phyloP scores from a whole-genome alignment of 148 eudicot species.

The Vaccinium corymbosum region DNA sequence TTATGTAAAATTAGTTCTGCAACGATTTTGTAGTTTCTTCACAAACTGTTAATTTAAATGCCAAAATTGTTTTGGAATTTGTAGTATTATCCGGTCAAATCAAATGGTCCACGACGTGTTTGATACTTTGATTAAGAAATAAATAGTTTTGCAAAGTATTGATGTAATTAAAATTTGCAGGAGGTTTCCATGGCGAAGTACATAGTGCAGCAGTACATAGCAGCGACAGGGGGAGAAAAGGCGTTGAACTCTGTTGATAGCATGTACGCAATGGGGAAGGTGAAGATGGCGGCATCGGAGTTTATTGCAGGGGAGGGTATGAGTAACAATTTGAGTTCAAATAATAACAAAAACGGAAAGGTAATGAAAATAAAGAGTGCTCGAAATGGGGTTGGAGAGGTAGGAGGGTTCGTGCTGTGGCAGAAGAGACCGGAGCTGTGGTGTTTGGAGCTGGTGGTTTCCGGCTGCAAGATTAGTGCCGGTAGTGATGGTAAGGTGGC shows the following conservation, averaged over 20 bases:
- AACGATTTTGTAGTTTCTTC: neutral
- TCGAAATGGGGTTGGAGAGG: conserved; percentile 51
- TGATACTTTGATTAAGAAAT: too few relatives aligned
- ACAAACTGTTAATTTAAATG: neutral
- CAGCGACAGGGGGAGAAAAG: conserved; percentile 81
- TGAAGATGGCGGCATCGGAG: conserved; percentile 76
- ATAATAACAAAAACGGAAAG: conserved; percentile 26
- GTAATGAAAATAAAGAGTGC: conserved; percentile 44
- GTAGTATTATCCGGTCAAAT: too few relatives aligned
- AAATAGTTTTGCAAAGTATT: neutral
- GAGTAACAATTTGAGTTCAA: conserved; percentile 16
- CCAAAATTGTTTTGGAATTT: neutral
- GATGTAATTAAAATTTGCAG: conserved; percentile 28
- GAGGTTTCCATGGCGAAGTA: conserved; percentile 92
- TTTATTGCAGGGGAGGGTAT: conserved; percentile 47
- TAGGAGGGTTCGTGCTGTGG: conserved; percentile 93
- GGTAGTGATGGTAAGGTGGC: conserved; percentile 95
- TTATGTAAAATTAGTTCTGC: neutral
- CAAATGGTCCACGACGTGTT: too few relatives aligned
- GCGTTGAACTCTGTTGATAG: conserved; percentile 73
- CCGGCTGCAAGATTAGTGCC: conserved; percentile 83
- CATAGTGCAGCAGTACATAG: conserved; percentile 89
- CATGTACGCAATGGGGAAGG: conserved; percentile 92
- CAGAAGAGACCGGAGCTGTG: conserved; percentile 82
- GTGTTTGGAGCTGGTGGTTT: conserved; percentile 81